Evolutionary conservation across 2,329 filamentous ascomycete genomes (phyloP).

Genomic region (Cladosporium sp.): DNA sequence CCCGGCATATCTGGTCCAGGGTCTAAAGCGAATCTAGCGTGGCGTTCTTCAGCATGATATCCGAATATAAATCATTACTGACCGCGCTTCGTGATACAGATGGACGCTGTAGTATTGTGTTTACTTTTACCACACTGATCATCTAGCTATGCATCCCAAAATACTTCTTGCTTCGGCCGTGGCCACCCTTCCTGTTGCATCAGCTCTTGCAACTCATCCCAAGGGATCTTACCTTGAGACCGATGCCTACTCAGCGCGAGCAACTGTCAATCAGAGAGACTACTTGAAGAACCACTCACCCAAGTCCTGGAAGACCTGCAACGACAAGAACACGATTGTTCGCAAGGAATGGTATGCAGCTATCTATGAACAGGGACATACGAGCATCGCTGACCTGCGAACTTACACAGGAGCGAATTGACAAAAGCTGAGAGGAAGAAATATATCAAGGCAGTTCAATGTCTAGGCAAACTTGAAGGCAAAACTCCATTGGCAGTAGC

Average conservation of each 20-base stretch:
- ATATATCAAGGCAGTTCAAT: constrained; percentile 19
- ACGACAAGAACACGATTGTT: constrained; percentile 34
- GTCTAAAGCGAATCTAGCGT: neutral
- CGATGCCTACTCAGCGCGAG: neutral
- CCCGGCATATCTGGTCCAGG: neutral
- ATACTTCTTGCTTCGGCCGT: neutral
- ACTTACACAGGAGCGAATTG: constrained; percentile 19
- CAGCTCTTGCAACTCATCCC: neutral
- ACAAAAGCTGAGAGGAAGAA: constrained; percentile 20
- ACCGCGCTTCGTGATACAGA: neutral
- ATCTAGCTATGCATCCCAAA: neutral
- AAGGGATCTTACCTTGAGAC: neutral
- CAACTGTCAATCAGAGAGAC: neutral
- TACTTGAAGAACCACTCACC: neutral
- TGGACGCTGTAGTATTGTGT: neutral
- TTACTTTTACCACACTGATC: neutral
- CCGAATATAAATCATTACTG: neutral
- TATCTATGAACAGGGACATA: too few relatives aligned
- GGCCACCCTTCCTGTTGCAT: neutral
- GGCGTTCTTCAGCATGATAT: neutral
- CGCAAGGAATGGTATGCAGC: constrained; percentile 40
- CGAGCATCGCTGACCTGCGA: neutral
- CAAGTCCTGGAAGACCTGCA: neutral
- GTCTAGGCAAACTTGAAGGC: constrained; percentile 14
- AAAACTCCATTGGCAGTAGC: constrained; percentile 13